Conservation (phyloP, 2,329 filamentous ascomycete genomes). For the Alternaria ventricosa region DNA sequence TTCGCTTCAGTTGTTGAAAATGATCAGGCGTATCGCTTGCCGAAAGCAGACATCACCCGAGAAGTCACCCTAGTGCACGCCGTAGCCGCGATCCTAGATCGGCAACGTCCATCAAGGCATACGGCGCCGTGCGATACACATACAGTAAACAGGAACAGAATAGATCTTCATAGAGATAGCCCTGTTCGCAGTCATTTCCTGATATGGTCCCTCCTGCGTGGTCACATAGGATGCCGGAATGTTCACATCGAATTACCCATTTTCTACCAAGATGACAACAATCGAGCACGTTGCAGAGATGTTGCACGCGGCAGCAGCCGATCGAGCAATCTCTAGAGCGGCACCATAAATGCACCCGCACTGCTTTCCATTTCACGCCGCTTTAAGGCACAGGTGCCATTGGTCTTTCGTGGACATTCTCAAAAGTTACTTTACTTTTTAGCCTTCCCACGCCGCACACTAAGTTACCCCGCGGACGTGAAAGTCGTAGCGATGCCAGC, state of each 20-base stretch:
- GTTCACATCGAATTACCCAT: background rate
- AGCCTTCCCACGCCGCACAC: conserved; percentile 11
- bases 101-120: background rate
- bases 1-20: conserved; percentile 10
- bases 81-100: conserved; percentile 1
- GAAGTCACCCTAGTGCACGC: conserved; percentile 2
- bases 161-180: background rate
- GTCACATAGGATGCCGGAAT: background rate
- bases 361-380: conserved; percentile 2
- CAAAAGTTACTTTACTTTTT: conserved; percentile 13
- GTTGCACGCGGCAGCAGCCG: conserved; percentile 19
- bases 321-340: conserved; percentile 12
- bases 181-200: conserved; percentile 5
- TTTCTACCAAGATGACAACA: background rate
- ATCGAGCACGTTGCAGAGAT: conserved; percentile 6
- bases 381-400: conserved; percentile 9
- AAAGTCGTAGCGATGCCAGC: conserved; percentile 3
- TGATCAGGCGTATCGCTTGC: conserved; percentile 3
- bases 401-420: background rate
- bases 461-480: conserved; percentile 14
- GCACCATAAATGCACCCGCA: background rate
- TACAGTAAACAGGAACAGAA: conserved; percentile 5
- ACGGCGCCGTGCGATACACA: background rate
- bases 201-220: background rate
- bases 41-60: conserved; percentile 7